Evolutionary conservation across 805 yeast species (phyloP).

Genomic region (Tetrapisispora namnaoensis): DNA sequence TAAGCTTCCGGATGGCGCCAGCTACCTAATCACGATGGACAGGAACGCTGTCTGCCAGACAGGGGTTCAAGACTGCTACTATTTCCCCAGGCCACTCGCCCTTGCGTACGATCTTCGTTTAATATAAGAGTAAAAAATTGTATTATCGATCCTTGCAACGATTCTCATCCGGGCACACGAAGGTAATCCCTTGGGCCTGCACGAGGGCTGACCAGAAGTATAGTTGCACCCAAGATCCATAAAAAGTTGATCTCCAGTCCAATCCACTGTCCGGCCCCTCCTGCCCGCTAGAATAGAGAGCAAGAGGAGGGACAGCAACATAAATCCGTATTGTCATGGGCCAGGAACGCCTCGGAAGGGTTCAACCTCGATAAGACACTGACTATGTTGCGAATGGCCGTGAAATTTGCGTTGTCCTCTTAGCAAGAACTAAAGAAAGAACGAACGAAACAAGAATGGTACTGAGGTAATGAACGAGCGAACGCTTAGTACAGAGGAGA

Average conservation of each 20-base stretch:
- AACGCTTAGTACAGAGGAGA: too few species aligned
- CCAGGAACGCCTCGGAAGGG: slow-evolving; percentile 51
- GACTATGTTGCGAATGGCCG: slow-evolving; percentile 52
- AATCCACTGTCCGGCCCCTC: slow-evolving; percentile 22
- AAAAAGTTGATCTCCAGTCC: slow-evolving; percentile 50
- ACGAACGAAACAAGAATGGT: too few species aligned
- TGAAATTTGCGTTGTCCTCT: slow-evolving; percentile 48
- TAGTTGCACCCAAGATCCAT: slow-evolving; percentile 70
- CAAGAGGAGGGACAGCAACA: slow-evolving; percentile 20
- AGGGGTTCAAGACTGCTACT: too few species aligned
- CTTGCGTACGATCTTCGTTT: too few species aligned
- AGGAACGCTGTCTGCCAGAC: too few species aligned
- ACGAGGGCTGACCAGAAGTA: slow-evolving; percentile 39
- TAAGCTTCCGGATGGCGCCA: too few species aligned
- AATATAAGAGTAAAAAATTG: slow-evolving; percentile 14
- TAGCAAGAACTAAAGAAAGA: too few species aligned
- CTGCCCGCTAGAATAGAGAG: not conserved
- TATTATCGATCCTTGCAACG: slow-evolving; percentile 42
- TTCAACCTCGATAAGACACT: slow-evolving; percentile 64
- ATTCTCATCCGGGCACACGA: slow-evolving; percentile 69
- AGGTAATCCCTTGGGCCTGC: slow-evolving; percentile 56
- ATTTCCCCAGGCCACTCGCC: too few species aligned
- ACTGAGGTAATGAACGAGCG: too few species aligned
- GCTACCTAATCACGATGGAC: too few species aligned
- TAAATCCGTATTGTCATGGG: slow-evolving; percentile 62